Conservation (phyloP, 768 basidiomycete genomes). For the Phanerodontia chrysosporium region DNA sequence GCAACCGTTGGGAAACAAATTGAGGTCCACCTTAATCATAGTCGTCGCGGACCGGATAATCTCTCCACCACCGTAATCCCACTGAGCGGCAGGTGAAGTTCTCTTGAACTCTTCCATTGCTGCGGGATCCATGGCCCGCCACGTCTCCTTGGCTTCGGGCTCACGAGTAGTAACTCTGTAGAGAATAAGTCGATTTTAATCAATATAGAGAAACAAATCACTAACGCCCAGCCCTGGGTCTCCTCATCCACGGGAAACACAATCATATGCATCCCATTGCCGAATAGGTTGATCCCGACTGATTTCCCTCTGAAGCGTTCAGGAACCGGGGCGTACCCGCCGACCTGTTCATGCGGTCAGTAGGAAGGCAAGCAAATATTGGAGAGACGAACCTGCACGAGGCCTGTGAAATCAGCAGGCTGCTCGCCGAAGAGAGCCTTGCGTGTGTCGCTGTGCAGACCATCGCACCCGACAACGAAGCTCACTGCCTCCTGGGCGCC, state of each 20-base stretch:
- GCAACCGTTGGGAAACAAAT: neutral
- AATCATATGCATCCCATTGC: conserved; percentile 34
- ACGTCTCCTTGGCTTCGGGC: conserved; percentile 35
- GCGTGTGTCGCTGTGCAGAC: conserved; percentile 39
- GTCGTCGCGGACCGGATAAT: conserved; percentile 21
- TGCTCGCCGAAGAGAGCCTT: conserved; percentile 5
- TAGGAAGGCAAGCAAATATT: neutral
- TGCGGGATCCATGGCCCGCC: conserved; percentile 31
- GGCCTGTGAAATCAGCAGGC: conserved; percentile 1
- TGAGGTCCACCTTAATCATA: conserved; percentile 25
- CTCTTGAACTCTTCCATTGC: conserved; percentile 16
- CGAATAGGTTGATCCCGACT: conserved; percentile 26
- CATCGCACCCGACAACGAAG: conserved; percentile 42
- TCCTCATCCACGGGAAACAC: conserved; percentile 30
- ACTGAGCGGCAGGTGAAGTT: conserved; percentile 16
- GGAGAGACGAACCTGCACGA: conserved; percentile 2
- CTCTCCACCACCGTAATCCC: conserved; percentile 24
- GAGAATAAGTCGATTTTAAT: neutral
- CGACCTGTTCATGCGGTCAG: neutral
- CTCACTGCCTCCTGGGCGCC: conserved; percentile 32
- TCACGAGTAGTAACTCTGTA: conserved; percentile 32
- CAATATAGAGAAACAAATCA: neutral
- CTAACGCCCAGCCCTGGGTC: conserved; percentile 5
- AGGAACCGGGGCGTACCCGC: neutral
- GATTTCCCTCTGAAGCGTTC: neutral